Evolutionary conservation across 2,329 filamentous ascomycete genomes (phyloP), one percentile per base, ranked within the genome.

Genomic region (Thermothelomyces thermophilus): DNA sequence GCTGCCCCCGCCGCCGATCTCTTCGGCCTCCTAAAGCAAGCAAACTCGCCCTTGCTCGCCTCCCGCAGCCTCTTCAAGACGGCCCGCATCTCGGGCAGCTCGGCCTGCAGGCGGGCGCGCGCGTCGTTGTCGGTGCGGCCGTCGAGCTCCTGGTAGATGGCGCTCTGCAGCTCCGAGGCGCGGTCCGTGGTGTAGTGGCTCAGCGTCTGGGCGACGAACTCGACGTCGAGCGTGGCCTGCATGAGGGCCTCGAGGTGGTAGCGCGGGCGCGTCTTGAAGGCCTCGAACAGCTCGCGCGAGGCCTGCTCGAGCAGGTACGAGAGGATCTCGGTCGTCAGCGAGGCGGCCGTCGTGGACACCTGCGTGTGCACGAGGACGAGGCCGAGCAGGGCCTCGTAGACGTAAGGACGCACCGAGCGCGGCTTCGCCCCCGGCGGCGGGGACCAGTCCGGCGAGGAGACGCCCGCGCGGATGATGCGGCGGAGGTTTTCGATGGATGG

Each of bases 151-250:
- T 93, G 81, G 68, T 97, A 98, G 41, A 98, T 91, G 65, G 90
- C 82, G 59, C 86, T 86, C 70, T 97, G 93, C 13, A 87, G 76
- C 64, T 90, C 82, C 7, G 82, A 83, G 3, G 90, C 88, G 44
- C 82, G 78, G 50, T 95, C 86, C 0, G 88, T 93, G 0, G 88
- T 93, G 67, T 94, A 98, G 59, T 90, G 84, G 53, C 81, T 87
- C 30, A 98, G 77, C 5, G 91, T 96, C 71, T 98, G 93, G 1
- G 90, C 88, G 50, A 97, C 84, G 64, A 98, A 97, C 68, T 98
- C 93, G 1, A 96, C 90, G 63, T 98, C 93, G 1, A 98, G 80
- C 0, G 93, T 98, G 1, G 94, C 94, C 69, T 98, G 94, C 84
- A 97, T 95, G 44, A 98, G 79, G 6, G 87, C 84, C 5, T 85